Conservation (phyloP, 257 asterid species). For the Agastache rugosa region DNA sequence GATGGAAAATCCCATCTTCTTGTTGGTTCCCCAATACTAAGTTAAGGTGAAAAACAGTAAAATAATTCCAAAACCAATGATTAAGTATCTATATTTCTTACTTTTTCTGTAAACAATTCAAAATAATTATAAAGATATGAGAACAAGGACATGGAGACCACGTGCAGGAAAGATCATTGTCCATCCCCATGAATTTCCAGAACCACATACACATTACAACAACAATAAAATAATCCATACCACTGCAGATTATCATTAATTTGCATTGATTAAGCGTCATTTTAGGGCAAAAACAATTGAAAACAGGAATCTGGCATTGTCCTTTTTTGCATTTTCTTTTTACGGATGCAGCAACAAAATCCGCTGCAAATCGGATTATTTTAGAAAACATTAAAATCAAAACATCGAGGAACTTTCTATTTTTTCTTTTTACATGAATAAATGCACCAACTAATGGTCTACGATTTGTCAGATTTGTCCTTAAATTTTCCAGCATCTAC, state of each 20-base stretch:
- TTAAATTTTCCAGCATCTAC: constrained; percentile 37
- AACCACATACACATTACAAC: constrained; percentile 36
- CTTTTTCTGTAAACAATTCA: constrained; percentile 36
- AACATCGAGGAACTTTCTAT: constrained; percentile 25
- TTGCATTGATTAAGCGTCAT: constrained; percentile 35
- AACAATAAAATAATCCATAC: constrained; percentile 27
- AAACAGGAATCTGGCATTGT: constrained; percentile 31
- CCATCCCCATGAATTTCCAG: constrained; percentile 67
- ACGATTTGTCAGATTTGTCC: constrained; percentile 43
- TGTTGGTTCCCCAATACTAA: constrained; percentile 22
- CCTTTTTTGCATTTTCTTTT: constrained; percentile 33
- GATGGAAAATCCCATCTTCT: constrained; percentile 20
- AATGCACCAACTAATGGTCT: constrained; percentile 39
- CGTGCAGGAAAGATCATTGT: constrained; percentile 59
- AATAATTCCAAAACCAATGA: constrained; percentile 33
- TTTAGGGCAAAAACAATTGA: constrained; percentile 19
- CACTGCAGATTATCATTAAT: constrained; percentile 19
- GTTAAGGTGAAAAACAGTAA: constrained; percentile 12
- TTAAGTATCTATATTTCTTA: constrained; percentile 19
- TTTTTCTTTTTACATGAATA: constrained; percentile 33
- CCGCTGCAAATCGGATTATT: constrained; percentile 37
- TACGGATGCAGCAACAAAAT: constrained; percentile 34
- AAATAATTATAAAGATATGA: constrained; percentile 33
- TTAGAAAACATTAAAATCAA: constrained; percentile 19
- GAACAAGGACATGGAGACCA: constrained; percentile 50